Conservation (phyloP, 139 green algal species). For the Pleodorina starrii region DNA sequence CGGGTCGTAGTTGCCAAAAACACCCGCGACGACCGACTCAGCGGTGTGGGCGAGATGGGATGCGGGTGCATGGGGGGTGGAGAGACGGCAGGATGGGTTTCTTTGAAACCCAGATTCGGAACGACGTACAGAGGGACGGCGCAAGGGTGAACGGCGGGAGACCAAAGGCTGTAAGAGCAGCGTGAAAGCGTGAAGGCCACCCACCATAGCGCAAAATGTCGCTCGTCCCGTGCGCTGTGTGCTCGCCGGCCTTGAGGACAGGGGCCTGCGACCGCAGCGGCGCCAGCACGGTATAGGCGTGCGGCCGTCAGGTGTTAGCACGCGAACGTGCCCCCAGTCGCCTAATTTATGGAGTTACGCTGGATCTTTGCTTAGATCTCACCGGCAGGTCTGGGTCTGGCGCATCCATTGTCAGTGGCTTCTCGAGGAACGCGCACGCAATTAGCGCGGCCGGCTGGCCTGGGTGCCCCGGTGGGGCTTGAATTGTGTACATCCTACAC, state of each 20-base stretch:
- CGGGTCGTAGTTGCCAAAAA: no score
- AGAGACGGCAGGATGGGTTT: no score
- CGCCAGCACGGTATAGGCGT: background rate
- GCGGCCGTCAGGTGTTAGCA: background rate
- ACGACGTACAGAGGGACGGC: no score
- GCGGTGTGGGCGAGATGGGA: no score
- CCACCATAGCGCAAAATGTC: constrained; percentile 28
- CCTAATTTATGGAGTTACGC: no score
- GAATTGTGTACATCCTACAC: constrained; percentile 37
- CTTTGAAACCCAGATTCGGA: no score
- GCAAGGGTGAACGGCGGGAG: no score
- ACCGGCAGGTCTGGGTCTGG: constrained; percentile 70
- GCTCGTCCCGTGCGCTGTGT: constrained; percentile 21
- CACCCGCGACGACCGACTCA: no score
- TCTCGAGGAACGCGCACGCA: constrained; percentile 43
- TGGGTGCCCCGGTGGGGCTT: constrained; percentile 68
- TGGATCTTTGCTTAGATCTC: no score
- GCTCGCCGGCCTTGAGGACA: constrained; percentile 16
- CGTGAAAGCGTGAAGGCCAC: no score
- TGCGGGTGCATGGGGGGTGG: no score
- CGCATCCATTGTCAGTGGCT: constrained; percentile 61
- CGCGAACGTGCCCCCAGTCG: background rate
- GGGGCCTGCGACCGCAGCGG: constrained; percentile 3
- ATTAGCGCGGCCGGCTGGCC: constrained; percentile 67
- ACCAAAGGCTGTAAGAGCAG: no score